phyloP scores from a whole-genome alignment of 345 rosid genomes.

The Aquilaria yunnanensis region DNA sequence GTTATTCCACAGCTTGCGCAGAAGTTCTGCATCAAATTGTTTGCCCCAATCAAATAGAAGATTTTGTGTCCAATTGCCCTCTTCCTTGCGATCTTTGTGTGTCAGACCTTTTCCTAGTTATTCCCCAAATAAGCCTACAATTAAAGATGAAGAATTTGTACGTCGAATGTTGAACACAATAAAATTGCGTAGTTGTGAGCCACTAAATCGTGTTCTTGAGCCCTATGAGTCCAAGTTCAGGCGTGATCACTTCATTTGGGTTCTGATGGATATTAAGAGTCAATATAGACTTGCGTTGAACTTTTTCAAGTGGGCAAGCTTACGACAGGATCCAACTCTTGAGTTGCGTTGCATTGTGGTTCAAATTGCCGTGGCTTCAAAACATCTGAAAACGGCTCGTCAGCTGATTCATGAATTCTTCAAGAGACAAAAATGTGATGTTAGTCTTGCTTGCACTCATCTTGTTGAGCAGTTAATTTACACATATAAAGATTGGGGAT shows the following conservation, averaged over 20 bases:
- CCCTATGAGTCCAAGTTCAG: conserved; percentile 70
- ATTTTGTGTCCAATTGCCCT: conserved; percentile 18
- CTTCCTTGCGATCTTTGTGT: conserved; percentile 24
- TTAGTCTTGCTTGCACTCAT: conserved; percentile 35
- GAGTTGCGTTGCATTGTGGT: conserved; percentile 73
- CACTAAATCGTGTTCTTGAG: conserved; percentile 48
- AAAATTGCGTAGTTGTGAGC: conserved; percentile 61
- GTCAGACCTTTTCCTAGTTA: conserved; percentile 85
- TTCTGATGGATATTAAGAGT: conserved; percentile 66
- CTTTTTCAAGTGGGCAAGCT: conserved; percentile 81
- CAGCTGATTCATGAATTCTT: conserved; percentile 55
- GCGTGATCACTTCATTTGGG: conserved; percentile 83
- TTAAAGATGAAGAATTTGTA: conserved; percentile 67
- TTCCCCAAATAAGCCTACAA: conserved; percentile 72
- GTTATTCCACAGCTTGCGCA: conserved; percentile 17
- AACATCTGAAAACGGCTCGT: conserved; percentile 51
- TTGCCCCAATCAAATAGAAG: conserved; percentile 15
- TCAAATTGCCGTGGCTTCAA: conserved; percentile 69
- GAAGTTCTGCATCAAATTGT: conserved; percentile 12
- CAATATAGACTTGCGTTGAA: conserved; percentile 69
- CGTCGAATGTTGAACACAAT: conserved; percentile 62
- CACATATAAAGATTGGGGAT: conserved; percentile 92
- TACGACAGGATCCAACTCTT: conserved; percentile 54
- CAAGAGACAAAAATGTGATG: conserved; percentile 51
- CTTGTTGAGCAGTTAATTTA: conserved; percentile 60